phyloP scores from a whole-genome alignment of 352 stramenopile genomes.

The Globisporangium radiosum region DNA sequence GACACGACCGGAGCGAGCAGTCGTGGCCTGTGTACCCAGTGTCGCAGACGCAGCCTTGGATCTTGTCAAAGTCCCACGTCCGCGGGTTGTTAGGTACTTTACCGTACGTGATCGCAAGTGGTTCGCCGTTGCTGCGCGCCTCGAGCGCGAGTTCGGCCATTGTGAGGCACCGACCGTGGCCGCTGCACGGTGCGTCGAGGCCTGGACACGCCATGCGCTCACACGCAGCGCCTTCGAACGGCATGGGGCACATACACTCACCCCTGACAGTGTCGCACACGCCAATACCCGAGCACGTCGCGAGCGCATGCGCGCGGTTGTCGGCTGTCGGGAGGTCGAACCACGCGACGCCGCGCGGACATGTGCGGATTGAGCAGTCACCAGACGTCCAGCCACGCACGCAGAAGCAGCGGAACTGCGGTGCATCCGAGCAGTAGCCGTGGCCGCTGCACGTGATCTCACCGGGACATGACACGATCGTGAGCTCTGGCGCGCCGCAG shows the following conservation, averaged over 20 bases:
- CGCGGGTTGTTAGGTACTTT: conserved; percentile 52
- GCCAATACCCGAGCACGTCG: conserved; percentile 58
- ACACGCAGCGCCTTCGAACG: conserved; percentile 63
- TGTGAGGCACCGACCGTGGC: conserved; percentile 60
- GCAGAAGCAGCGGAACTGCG: conserved; percentile 70
- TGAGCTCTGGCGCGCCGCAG: conserved; percentile 45
- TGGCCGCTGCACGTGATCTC: conserved; percentile 64
- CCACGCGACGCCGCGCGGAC: conserved; percentile 53
- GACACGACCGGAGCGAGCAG: conserved; percentile 61
- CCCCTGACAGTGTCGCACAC: conserved; percentile 55
- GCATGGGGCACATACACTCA: conserved; percentile 53
- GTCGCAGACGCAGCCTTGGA: conserved; percentile 87
- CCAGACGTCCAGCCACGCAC: conserved; percentile 47
- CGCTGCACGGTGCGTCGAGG: conserved; percentile 46
- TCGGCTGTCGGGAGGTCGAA: conserved; percentile 53
- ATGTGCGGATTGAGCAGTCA: conserved; percentile 68
- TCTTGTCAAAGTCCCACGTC: conserved; percentile 86
- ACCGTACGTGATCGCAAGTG: conserved; percentile 51
- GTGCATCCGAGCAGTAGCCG: conserved; percentile 59
- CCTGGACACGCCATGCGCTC: conserved; percentile 64
- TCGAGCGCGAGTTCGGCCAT: conserved; percentile 56
- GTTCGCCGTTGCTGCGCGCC: conserved; percentile 43
- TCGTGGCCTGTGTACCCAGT: conserved; percentile 77
- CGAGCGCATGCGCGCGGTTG: conserved; percentile 47
- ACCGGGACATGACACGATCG: conserved; percentile 49